Evolutionary conservation across 2,329 filamentous ascomycete species (phyloP), one percentile per base, ranked within the genome.

Genomic region (Esteya vermicola): DNA sequence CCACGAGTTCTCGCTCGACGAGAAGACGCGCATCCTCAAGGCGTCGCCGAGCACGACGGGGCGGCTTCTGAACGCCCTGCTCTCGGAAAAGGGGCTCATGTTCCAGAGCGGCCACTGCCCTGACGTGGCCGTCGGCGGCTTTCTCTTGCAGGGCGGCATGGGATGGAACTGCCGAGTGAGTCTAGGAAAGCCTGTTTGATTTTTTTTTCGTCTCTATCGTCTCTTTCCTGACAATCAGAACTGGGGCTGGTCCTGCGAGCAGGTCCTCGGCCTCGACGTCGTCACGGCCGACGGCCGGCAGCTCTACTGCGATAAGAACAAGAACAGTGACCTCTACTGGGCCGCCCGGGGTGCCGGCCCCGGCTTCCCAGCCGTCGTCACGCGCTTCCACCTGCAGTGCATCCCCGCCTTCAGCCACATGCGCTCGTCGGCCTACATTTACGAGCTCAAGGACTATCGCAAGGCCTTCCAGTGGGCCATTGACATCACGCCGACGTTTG

Each of bases 31-130:
- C 8, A 55, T 65, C 8, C 61, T 62, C 2, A 53, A 50, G 14
- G 67, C 56, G 1, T 63, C 68, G 5, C 62, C 69, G 3, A 64
- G 62, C 38, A 59, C 59, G n/a, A 72, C 67, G 2, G 45, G 68
- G 1, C 48, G 53, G 19, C 51, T 57, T 48, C 45, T 68, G 9
- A 68, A 68, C 45, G 48, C 40, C 4, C 56, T 56, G 38, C 50
- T 70, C n/a, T 47, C 36, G 1, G 38, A 43, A 1, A 50, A 58
- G 33, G 64, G 61, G 0, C 52, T 61, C 27, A 60, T 72, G 55
- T 74, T 74, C 46, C 57, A 60, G 0, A 67, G 66, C 1, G 70
- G 70, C 0, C 70, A 74, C 50, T 74, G 68, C 49, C 68, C 69
- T 0, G 67, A 72, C 50, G 70, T 74, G 16, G 70, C 67, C 9